These are phyloP conservation scores for Cystofilobasidium ferigula DNA, from an alignment of 768 basidiomycete genomes.

Conservation along the genomic window DNA sequence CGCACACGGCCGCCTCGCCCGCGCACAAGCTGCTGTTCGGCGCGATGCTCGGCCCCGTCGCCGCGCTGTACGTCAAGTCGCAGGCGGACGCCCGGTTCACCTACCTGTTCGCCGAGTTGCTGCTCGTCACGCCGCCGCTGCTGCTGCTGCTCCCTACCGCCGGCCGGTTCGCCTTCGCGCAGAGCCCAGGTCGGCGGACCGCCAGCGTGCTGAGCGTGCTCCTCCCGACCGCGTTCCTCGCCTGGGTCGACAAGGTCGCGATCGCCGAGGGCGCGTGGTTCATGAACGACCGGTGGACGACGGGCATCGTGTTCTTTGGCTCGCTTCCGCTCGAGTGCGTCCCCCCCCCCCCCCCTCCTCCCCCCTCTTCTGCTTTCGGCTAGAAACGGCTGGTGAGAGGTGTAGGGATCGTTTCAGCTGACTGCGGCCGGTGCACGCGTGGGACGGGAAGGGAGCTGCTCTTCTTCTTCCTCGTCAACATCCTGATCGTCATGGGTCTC, in stretches of 20 bases:
- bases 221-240: constrained; percentile 1
- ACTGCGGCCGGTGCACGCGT: not conserved
- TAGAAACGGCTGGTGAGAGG: no score
- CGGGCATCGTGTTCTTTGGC: not conserved
- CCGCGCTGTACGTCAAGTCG: not conserved
- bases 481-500: constrained; percentile 30
- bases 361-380: no score
- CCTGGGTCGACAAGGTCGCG: constrained; percentile 9
- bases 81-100: not conserved
- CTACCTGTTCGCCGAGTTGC: not conserved
- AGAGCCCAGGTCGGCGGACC: not conserved
- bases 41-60: not conserved
- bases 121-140: constrained; percentile 9
- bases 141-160: not conserved
- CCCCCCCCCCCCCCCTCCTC: not conserved
- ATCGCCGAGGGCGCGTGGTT: constrained; percentile 6
- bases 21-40: not conserved
- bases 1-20: not conserved
- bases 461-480: constrained; percentile 30
- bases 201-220: not conserved
- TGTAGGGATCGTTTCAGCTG: not conserved
- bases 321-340: not conserved
- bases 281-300: constrained; percentile 2
- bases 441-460: not conserved
- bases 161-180: not conserved